A percentile compares a stretch with the other conserved stretches of the same genome.
Evolutionary conservation across 352 stramenopile species (phyloP).

Genomic region (Peronospora farinosa): DNA sequence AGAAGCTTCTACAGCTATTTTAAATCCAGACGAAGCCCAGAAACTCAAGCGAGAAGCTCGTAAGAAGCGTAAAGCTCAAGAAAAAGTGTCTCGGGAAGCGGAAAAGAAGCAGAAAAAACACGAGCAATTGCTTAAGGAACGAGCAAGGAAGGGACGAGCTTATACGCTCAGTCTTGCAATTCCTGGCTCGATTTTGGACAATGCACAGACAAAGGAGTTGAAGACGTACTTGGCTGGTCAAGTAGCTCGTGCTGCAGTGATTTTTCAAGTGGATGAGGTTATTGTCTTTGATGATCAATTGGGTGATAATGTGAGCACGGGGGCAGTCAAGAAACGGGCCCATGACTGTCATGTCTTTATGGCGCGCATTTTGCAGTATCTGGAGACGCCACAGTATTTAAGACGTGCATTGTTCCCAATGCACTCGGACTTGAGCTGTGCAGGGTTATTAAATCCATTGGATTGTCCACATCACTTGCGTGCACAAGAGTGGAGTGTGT

Average conservation of each 20-base stretch:
- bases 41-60: conserved; percentile 56
- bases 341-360: conserved; percentile 84
- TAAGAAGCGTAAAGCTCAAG: conserved; percentile 64
- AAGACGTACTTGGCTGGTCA: conserved; percentile 94
- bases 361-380: conserved; percentile 93
- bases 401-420: conserved; percentile 95
- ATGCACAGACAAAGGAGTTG: conserved; percentile 95
- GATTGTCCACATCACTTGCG: conserved; percentile 96
- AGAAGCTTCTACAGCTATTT: background rate
- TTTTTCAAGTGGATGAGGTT: conserved; percentile 98
- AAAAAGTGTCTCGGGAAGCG: conserved; percentile 36
- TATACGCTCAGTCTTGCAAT: conserved; percentile 95
- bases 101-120: conserved; percentile 35
- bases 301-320: conserved; percentile 41
- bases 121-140: conserved; percentile 27
- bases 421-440: conserved; percentile 95
- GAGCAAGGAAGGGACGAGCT: conserved; percentile 50
- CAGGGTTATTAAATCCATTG: conserved; percentile 92
- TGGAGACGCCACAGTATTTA: conserved; percentile 98
- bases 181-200: conserved; percentile 94
- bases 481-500: conserved; percentile 88
- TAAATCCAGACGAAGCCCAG: conserved; percentile 22
- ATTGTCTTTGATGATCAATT: conserved; percentile 97
- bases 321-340: conserved; percentile 43
- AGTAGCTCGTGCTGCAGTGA: conserved; percentile 92